These are phyloP conservation scores for Rhizopogon vinicolor DNA, from an alignment of 768 basidiomycete species.

Conservation along the genomic window DNA sequence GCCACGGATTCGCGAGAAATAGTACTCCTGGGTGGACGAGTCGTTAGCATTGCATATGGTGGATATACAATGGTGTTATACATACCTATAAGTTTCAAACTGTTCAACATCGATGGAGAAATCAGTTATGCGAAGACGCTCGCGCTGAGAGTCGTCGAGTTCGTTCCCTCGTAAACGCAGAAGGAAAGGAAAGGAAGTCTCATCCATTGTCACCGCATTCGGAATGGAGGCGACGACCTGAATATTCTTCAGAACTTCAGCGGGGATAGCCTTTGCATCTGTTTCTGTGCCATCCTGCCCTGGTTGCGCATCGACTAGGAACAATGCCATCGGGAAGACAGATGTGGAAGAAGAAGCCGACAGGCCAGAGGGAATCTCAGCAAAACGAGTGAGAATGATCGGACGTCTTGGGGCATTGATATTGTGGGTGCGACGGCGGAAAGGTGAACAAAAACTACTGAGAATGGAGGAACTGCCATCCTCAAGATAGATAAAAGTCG, in stretches of 20 bases:
- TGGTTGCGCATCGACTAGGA: conserved; percentile 38
- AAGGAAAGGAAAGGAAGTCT: conserved; percentile 46
- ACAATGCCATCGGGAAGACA: conserved; percentile 32
- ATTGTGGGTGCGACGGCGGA: conserved; percentile 40
- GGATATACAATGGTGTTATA: conserved; percentile 25
- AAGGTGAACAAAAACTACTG: conserved; percentile 51
- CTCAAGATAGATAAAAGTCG: conserved; percentile 48
- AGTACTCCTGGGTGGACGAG: conserved; percentile 29
- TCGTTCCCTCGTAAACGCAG: conserved; percentile 58
- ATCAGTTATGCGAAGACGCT: conserved; percentile 50
- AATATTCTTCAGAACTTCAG: conserved; percentile 54
- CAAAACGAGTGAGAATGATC: conserved; percentile 53
- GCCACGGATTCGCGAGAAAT: conserved; percentile 37
- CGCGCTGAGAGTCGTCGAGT: conserved; percentile 43
- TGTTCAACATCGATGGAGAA: conserved; percentile 60
- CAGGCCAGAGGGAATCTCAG: conserved; percentile 35
- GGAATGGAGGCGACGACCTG: conserved; percentile 65
- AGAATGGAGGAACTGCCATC: conserved; percentile 41
- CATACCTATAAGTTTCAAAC: conserved; percentile 62
- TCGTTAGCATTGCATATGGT: conserved; percentile 6
- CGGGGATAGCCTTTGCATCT: conserved; percentile 36
- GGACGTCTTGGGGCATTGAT: conserved; percentile 34
- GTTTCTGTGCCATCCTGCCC: conserved; percentile 10
- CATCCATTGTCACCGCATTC: conserved; percentile 42
- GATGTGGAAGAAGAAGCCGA: conserved; percentile 16